These are phyloP conservation scores for Bisporella sp. DNA, from an alignment of 2,329 filamentous ascomycete species.

Conservation along the genomic window DNA sequence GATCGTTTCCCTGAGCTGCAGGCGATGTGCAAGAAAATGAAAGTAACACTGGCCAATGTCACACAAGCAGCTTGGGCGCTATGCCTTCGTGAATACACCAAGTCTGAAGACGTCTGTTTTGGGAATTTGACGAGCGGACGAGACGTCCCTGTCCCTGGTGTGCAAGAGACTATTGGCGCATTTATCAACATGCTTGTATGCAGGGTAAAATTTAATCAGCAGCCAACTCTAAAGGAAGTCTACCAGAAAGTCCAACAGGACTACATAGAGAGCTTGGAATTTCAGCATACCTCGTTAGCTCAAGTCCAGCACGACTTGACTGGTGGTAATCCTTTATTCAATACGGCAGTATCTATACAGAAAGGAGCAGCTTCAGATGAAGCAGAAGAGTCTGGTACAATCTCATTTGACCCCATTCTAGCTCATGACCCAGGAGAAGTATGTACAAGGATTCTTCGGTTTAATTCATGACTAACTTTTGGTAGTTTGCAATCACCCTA, in stretches of 20 bases:
- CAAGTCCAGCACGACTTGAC: conserved; percentile 28
- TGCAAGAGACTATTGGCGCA: conserved; percentile 39
- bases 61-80: background rate
- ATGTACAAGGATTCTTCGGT: no score
- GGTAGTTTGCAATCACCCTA: conserved; percentile 31
- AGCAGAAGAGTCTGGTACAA: background rate
- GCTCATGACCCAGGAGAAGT: conserved; percentile 10
- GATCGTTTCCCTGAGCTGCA: no score
- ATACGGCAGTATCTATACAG: conserved; percentile 18
- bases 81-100: conserved; percentile 28
- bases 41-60: background rate
- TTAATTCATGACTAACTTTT: conserved; percentile 3
- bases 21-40: background rate
- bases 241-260: conserved; percentile 24
- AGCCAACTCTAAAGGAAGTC: conserved; percentile 20
- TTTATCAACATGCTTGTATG: conserved; percentile 35
- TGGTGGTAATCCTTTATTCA: conserved; percentile 14
- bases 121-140: conserved; percentile 35
- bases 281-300: conserved; percentile 35
- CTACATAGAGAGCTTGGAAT: conserved; percentile 27
- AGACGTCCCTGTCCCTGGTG: conserved; percentile 37
- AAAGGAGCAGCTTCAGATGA: background rate
- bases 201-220: conserved; percentile 14
- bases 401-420: conserved; percentile 4
- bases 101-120: conserved; percentile 32